Conservation (phyloP, 1,139 yeast species). For the Maudiozyma humilis region DNA sequence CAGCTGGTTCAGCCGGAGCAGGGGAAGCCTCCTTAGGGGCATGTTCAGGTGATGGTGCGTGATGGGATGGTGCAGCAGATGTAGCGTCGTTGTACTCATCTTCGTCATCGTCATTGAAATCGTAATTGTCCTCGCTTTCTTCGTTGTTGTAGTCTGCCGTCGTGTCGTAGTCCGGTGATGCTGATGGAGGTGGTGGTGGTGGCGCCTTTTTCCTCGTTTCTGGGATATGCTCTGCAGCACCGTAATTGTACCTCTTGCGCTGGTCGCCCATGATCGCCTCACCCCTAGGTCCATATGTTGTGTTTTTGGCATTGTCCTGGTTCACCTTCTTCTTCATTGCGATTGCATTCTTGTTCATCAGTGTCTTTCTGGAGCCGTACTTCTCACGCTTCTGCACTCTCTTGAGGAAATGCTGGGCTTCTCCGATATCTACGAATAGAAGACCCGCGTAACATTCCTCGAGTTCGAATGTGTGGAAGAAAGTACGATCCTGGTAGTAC, state of each 20-base stretch:
- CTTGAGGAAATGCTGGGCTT: slow-evolving; percentile 78
- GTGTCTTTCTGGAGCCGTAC: slow-evolving; percentile 78
- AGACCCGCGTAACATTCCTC: slow-evolving; percentile 89
- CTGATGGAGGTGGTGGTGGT: slow-evolving; percentile 42
- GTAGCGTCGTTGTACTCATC: background rate
- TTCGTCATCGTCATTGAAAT: slow-evolving; percentile 2
- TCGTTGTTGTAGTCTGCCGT: slow-evolving; percentile 1
- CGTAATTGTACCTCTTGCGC: slow-evolving; percentile 30
- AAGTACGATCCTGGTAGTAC: slow-evolving; percentile 87
- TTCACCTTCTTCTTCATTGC: slow-evolving; percentile 52
- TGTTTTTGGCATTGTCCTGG: slow-evolving; percentile 31
- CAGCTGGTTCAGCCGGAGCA: slow-evolving; percentile 19
- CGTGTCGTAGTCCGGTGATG: slow-evolving; percentile 10
- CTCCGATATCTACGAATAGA: slow-evolving; percentile 79
- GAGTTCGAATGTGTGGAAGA: slow-evolving; percentile 88
- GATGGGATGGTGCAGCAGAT: background rate
- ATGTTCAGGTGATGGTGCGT: slow-evolving; percentile 3
- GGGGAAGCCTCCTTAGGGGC: slow-evolving; percentile 18
- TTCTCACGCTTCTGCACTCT: slow-evolving; percentile 68
- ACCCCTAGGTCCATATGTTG: slow-evolving; percentile 68
- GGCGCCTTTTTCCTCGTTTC: slow-evolving; percentile 39
- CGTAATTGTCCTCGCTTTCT: slow-evolving; percentile 3
- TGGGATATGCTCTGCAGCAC: slow-evolving; percentile 23
- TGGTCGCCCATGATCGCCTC: slow-evolving; percentile 30
- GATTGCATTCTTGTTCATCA: slow-evolving; percentile 78